Percentiles rank a stretch among this genome's conserved stretches.
Conservation (phyloP, 306 rosid genomes). For the Glycyrrhiza uralensis region DNA sequence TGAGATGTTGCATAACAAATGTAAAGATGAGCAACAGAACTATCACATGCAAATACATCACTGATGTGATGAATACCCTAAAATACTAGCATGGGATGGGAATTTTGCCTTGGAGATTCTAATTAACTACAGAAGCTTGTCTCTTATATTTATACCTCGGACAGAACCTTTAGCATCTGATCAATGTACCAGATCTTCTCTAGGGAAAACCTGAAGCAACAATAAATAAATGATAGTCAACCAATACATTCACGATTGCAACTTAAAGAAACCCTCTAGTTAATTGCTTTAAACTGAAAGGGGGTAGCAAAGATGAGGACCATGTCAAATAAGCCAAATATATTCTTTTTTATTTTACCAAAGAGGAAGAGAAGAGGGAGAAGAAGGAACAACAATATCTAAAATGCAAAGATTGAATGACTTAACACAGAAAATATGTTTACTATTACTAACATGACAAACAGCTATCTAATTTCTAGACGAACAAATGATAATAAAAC, state of each 20-base stretch:
- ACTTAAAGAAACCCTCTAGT: slow-evolving; percentile 15
- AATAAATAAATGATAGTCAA: slow-evolving; percentile 37
- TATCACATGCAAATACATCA: not conserved
- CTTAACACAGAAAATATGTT: not conserved
- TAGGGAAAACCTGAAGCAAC: slow-evolving; percentile 77
- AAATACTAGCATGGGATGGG: not conserved
- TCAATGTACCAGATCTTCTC: slow-evolving; percentile 98
- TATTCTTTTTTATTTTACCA: slow-evolving; percentile 16
- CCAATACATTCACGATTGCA: not conserved
- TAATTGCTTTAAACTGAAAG: slow-evolving; percentile 3
- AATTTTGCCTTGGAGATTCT: too few species aligned
- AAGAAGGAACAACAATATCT: slow-evolving; percentile 12
- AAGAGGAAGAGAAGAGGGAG: not conserved
- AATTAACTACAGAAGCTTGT: slow-evolving; percentile 22
- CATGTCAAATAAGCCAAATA: not conserved
- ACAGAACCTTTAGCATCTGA: slow-evolving; percentile 97
- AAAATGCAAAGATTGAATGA: slow-evolving; percentile 20
- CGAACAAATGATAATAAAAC: slow-evolving; percentile 14
- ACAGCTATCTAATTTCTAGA: not conserved
- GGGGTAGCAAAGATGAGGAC: not conserved
- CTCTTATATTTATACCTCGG: slow-evolving; percentile 73
- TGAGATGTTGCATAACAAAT: not conserved
- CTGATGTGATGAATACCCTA: not conserved
- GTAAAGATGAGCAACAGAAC: slow-evolving; percentile 22
- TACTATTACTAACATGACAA: slow-evolving; percentile 13